phyloP scores from a whole-genome alignment of 768 basidiomycete genomes.

The Coprinopsis sp. region DNA sequence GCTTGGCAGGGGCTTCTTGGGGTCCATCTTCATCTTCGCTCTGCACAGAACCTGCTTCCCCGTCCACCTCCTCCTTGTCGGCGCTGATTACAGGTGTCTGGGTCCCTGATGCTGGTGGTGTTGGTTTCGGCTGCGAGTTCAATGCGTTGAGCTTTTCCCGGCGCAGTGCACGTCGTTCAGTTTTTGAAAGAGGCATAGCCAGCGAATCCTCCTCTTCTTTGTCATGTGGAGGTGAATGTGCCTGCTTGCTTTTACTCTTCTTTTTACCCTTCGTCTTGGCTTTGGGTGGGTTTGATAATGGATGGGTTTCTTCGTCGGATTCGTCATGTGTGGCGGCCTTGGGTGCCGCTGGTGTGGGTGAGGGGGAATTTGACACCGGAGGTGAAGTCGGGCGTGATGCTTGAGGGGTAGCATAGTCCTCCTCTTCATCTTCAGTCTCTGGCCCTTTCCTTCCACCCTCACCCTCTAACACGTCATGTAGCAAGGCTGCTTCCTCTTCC shows the following conservation, averaged over 20 bases:
- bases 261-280: neutral
- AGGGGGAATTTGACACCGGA: slow-evolving; percentile 83
- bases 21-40: neutral
- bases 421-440: slow-evolving; percentile 32
- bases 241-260: neutral
- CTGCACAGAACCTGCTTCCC: neutral
- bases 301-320: neutral
- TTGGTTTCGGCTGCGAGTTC: neutral
- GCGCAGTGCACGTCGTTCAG: slow-evolving; percentile 8
- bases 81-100: neutral
- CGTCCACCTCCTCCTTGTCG: slow-evolving; percentile 2
- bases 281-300: slow-evolving; percentile 2
- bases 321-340: slow-evolving; percentile 11
- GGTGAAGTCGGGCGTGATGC: neutral
- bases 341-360: slow-evolving; percentile 86
- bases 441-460: slow-evolving; percentile 51
- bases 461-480: neutral
- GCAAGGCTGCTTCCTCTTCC: slow-evolving; percentile 24
- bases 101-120: slow-evolving; percentile 9
- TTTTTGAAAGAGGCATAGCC: slow-evolving; percentile 13
- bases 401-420: slow-evolving; percentile 17
- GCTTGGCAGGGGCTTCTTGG: neutral
- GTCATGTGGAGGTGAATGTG: neutral
- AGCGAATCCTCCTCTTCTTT: neutral
- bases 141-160: slow-evolving; percentile 8